A percentile compares a stretch with the other conserved stretches of the same genome.
phyloP scores from a whole-genome alignment of 129 eudicot genomes.

The carrot (Daucus carota) region DH1_v3.0 NC_030385.2:43787501-43788000 shows the following conservation, averaged over 20 bases:
- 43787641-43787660: background rate
- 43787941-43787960: slow-evolving; percentile 67
- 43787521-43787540: background rate
- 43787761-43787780: slow-evolving; percentile 3
- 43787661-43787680: background rate
- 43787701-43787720: background rate
- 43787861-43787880: slow-evolving; percentile 65
- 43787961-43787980: slow-evolving; percentile 76
- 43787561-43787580: background rate
- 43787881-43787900: slow-evolving; percentile 80
- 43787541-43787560: too few relatives aligned
- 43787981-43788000: slow-evolving; percentile 67
- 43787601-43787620: background rate
- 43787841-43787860: slow-evolving; percentile 87
- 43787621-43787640: background rate
- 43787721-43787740: too few relatives aligned
- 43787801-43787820: slow-evolving; percentile 87
- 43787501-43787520: background rate
- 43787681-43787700: background rate
- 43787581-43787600: background rate
- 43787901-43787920: slow-evolving; percentile 12
- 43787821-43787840: slow-evolving; percentile 75
- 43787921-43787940: slow-evolving; percentile 21
- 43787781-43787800: slow-evolving; percentile 49
- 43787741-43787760: background rate